A percentile compares a stretch with the other conserved stretches of the same genome.
Conservation (phyloP, 2,329 filamentous ascomycete genomes). For the Fusarium sarcochroum region DNA sequence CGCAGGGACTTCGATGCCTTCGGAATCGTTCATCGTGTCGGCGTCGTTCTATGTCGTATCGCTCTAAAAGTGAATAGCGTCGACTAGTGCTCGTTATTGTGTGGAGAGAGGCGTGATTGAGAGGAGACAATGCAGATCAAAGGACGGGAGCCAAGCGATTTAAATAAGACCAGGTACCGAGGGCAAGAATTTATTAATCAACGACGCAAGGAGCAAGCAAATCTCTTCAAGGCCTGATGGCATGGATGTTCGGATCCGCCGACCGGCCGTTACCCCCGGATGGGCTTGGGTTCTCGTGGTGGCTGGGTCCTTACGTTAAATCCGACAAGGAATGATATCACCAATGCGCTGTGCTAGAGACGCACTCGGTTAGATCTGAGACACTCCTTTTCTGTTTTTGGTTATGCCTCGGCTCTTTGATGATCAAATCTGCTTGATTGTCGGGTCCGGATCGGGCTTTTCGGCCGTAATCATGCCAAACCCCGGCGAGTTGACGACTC, state of each 20-base stretch:
- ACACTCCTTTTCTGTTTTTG: background rate
- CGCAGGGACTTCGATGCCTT: constrained; percentile 34
- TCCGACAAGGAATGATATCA: constrained; percentile 31
- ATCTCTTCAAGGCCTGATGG: constrained; percentile 24
- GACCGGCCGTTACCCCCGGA: constrained; percentile 17
- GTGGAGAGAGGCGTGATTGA: background rate
- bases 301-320: constrained; percentile 20
- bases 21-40: constrained; percentile 31
- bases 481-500: constrained; percentile 3
- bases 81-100: background rate
- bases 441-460: constrained; percentile 37
- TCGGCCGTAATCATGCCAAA: constrained; percentile 34
- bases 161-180: constrained; percentile 23
- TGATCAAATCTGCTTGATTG: background rate
- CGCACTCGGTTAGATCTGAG: background rate
- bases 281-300: constrained; percentile 23
- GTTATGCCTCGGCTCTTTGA: constrained; percentile 27
- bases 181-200: constrained; percentile 19
- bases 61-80: constrained; percentile 1
- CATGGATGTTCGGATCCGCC: constrained; percentile 28
- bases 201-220: constrained; percentile 21
- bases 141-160: constrained; percentile 19
- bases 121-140: constrained; percentile 16
- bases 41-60: constrained; percentile 9
- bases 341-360: constrained; percentile 21